Base-by-base conservation (phyloP, 805 yeast species). In the Starmerella roubikii region DNA sequence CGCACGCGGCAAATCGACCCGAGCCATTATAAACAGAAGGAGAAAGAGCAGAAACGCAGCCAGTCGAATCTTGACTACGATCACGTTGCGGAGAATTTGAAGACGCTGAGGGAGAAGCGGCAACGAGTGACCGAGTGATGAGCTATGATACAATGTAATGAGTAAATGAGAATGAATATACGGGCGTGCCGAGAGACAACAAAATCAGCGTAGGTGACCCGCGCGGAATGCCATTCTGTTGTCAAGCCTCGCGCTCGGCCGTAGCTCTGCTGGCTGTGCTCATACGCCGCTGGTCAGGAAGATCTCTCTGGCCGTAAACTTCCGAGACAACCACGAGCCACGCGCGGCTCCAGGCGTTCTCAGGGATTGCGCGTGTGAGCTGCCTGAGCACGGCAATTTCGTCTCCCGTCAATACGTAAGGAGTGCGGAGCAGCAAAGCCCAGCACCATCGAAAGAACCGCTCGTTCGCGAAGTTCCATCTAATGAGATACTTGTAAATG, bases 1-100 rank as follows among this genome's bases (percentile, higher is more conserved):
- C 69, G 72, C 42, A 69, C 75, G 13, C 62, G 79, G 39, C 62
- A 82, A 27, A 60, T 86, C 32, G 94, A 86, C 57, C 94, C 95
- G 3, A 65, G 72, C 47, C 82, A 81, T 59, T 69, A 73, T 47
- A 74, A 73, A 40, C 84, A 83, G 55, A 75, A 73, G 51, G 59
- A 52, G 1, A 41, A 50, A 23, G 61, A 55, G 10, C 56, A 50
- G 20, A 53, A 54, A 12, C 55, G 62, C 17, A 46, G 39, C 23
- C 49, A 58, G 6, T 49, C 65, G 5, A 64, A 65, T 37, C 44
- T 64, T 39, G 55, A 54, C 13, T 49, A 51, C 9, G 46, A 48
- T 11, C 57, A 57, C 11, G 66, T 55, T 6, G 58, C 61, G 6
- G 56, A 46, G 27, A 65, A 65, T 41, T 47, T 64, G 22, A 62